phyloP scores from a whole-genome alignment of 495 filamentous ascomycete species.

The Geoglossum glabrum region DNA sequence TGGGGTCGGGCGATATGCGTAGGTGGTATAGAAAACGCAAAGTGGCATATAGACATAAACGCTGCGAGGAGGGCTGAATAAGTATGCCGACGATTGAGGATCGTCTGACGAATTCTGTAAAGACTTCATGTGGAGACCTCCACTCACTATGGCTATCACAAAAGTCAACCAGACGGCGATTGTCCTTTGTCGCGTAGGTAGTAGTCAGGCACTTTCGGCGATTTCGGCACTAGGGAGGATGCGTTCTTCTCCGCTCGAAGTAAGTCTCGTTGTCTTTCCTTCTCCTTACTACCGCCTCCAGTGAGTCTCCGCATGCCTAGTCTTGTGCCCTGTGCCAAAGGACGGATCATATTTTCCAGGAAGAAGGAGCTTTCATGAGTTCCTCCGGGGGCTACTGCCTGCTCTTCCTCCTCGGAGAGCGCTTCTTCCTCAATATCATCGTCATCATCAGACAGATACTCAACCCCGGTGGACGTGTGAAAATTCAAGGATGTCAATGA shows the following conservation, averaged over 20 bases:
- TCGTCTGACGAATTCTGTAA: too few relatives aligned
- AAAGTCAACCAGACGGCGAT: not conserved
- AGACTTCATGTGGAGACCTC: not conserved
- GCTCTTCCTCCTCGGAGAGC: conserved; percentile 35
- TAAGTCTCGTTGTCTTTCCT: conserved; percentile 38
- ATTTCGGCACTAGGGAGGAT: not conserved
- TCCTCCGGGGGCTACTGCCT: conserved; percentile 23
- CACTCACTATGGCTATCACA: not conserved
- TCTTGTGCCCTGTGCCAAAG: conserved; percentile 31
- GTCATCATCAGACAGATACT: conserved; percentile 5
- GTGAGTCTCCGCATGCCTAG: conserved; percentile 48
- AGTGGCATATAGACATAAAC: too few relatives aligned
- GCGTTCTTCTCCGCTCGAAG: conserved; percentile 30
- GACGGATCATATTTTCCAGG: conserved; percentile 30
- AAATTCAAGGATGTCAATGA: not conserved
- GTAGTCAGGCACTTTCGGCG: conserved; percentile 2
- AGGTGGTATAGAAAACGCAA: too few relatives aligned
- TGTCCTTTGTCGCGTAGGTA: conserved; percentile 3
- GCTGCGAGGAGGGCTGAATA: too few relatives aligned
- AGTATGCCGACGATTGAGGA: too few relatives aligned
- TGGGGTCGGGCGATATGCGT: too few relatives aligned
- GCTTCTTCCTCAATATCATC: conserved; percentile 27
- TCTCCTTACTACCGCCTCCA: conserved; percentile 37
- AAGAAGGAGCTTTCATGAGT: conserved; percentile 36
- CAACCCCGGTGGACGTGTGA: conserved; percentile 1